phyloP scores from a whole-genome alignment of 805 yeast species.

The Wickerhamiella sorbophila region DNA sequence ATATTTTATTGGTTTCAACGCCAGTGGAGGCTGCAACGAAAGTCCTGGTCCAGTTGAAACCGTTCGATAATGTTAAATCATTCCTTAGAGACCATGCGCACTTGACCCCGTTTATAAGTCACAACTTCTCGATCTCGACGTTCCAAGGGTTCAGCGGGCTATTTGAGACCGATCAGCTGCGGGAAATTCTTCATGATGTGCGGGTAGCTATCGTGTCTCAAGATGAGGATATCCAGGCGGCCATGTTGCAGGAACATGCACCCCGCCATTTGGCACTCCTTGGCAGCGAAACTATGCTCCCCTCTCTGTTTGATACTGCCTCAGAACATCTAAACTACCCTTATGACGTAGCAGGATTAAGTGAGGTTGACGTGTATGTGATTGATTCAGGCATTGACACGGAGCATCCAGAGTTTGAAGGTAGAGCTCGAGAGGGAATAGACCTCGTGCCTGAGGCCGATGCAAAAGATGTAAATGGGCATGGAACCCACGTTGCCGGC shows the following conservation, averaged over 20 bases:
- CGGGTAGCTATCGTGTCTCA: conserved; percentile 51
- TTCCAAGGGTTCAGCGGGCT: conserved; percentile 4
- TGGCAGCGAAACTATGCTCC: conserved; percentile 19
- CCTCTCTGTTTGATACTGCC: conserved; percentile 13
- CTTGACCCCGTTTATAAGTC: conserved; percentile 14
- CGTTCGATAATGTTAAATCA: neutral
- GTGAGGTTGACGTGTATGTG: conserved; percentile 54
- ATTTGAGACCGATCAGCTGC: conserved; percentile 28
- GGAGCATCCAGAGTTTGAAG: conserved; percentile 32
- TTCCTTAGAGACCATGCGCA: conserved; percentile 1
- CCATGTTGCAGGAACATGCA: conserved; percentile 32
- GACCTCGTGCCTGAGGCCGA: conserved; percentile 33
- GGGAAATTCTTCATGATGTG: conserved; percentile 10
- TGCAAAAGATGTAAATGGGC: conserved; percentile 64
- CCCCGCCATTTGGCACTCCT: conserved; percentile 35
- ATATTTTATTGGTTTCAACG: too few species aligned
- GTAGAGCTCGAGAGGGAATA: conserved; percentile 30
- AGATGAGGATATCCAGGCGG: conserved; percentile 36
- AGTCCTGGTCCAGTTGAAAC: neutral
- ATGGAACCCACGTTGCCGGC: conserved; percentile 91
- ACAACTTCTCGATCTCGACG: conserved; percentile 1
- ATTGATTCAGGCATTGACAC: conserved; percentile 60
- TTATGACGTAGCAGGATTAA: conserved; percentile 31
- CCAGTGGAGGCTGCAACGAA: too few species aligned
- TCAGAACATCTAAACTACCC: conserved; percentile 30